Conservation (phyloP, 2,329 filamentous ascomycete species). For the Rhytidhysteron rufulum region DNA sequence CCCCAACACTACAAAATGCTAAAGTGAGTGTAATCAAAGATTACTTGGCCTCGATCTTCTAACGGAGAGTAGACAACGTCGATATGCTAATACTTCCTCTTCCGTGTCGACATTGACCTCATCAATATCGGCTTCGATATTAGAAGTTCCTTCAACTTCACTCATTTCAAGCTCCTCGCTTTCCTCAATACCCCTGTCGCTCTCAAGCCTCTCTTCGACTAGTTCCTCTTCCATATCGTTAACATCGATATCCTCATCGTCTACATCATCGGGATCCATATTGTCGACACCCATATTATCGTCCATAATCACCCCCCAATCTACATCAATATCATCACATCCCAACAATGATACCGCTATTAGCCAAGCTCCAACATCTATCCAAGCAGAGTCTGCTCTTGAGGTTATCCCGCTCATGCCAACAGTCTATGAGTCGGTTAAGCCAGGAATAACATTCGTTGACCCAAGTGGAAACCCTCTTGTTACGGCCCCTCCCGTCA, state of each 20-base stretch:
- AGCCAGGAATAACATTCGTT: conserved; percentile 29
- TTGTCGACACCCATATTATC: conserved; percentile 4
- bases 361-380: conserved; percentile 5
- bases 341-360: neutral
- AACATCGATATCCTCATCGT: neutral
- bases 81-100: conserved; percentile 23
- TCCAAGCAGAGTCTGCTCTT: conserved; percentile 26
- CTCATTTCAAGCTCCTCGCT: too few species aligned
- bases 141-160: too few species aligned
- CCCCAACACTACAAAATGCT: conserved; percentile 23
- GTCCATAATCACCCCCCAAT: neutral
- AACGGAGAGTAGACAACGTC: conserved; percentile 19
- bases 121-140: conserved; percentile 4
- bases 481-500: conserved; percentile 24
- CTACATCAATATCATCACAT: neutral
- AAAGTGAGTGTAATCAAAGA: conserved; percentile 17
- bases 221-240: conserved; percentile 1
- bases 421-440: conserved; percentile 22
- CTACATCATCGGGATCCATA: neutral
- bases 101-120: too few species aligned
- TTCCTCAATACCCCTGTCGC: too few species aligned
- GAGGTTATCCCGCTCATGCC: conserved; percentile 29
- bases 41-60: conserved; percentile 3
- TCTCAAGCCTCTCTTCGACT: neutral
- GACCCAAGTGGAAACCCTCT: conserved; percentile 27